These are phyloP conservation scores for Talaromyces proteolyticus DNA, from an alignment of 495 filamentous ascomycete genomes.

Conservation along the genomic window DNA sequence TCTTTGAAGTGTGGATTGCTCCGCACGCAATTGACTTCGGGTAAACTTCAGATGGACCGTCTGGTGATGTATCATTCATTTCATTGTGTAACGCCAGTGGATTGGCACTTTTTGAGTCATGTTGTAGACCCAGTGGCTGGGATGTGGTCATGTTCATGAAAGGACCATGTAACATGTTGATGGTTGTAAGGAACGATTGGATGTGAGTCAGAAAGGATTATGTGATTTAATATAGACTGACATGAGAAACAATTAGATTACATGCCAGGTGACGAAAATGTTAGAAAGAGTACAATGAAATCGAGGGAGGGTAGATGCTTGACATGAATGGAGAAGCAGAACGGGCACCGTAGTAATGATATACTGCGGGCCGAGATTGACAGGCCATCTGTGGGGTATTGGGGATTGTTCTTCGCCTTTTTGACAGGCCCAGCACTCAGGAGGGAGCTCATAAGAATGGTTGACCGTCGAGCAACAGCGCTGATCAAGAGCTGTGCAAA, in stretches of 20 bases:
- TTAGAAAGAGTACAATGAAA: too few relatives aligned
- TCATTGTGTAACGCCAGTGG: neutral
- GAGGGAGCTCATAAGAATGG: too few relatives aligned
- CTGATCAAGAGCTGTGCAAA: neutral
- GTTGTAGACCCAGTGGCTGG: neutral
- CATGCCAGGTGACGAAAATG: too few relatives aligned
- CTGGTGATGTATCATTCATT: neutral
- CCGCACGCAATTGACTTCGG: neutral
- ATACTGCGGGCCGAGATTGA: too few relatives aligned
- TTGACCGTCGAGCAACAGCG: too few relatives aligned
- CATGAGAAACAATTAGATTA: neutral
- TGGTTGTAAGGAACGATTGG: neutral
- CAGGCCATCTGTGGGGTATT: too few relatives aligned
- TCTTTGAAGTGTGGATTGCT: constrained; percentile 1
- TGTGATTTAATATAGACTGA: neutral
- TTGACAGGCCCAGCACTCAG: too few relatives aligned
- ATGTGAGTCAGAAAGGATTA: neutral
- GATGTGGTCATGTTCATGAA: neutral
- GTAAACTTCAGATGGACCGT: neutral
- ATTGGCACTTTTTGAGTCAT: too few relatives aligned
- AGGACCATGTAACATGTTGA: neutral
- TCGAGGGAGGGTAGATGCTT: too few relatives aligned
- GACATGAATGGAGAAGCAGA: too few relatives aligned
- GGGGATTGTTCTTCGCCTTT: too few relatives aligned
- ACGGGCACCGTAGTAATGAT: too few relatives aligned